Base-by-base conservation (phyloP, 331 rosid genomes). In the Rhamnella rubrinervis region DNA sequence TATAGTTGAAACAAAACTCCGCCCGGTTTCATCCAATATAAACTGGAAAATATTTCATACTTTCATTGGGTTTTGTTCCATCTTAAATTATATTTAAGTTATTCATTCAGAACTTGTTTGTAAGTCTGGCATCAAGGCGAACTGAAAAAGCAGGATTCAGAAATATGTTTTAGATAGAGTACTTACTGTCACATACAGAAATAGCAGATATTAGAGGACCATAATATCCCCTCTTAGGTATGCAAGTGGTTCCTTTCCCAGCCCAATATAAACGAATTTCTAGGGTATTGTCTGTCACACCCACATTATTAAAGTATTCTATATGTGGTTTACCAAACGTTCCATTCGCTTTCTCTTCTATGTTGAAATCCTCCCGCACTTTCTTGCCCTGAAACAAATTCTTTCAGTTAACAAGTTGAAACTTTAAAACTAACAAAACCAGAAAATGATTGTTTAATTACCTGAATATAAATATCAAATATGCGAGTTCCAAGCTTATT, bases 141-240 rank as follows among this genome's bases (percentile, higher is more conserved):
- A 11, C 0, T 11, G 14, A 44, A 44, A 44, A 9, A 44, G 12
- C 49, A 41, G 23, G 13, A 31, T 0, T 31, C 35, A 31, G 35
- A 31, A 31, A 31, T 31, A 31, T 31, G 5, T 31, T 31, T 3
- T 44, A 40, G 67, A 19, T 18, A 25, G 63, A 59, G 55, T 63
- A 63, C 67, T 44, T 44, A 44, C 67, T 19, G 52, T 6, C 4
- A 40, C 19, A 44, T 11, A 87, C 61, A 59, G 96, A 85, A 72
- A 89, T 59, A 63, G 88, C 96, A 63, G 96, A 83, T 78, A 89
- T 69, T n/a, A 89, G 87, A 28, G 96, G 85, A 69, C 96, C 73
- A 25, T 56, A 40, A 41, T 37, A 66, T 55, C 68, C 68, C 53
- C 20, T 63, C 20, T 0, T 25, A 59, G 96, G 96, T 44, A 44